Base-by-base conservation (phyloP, 2,329 filamentous ascomycete genomes). In the Microcyclospora pomicola region DNA sequence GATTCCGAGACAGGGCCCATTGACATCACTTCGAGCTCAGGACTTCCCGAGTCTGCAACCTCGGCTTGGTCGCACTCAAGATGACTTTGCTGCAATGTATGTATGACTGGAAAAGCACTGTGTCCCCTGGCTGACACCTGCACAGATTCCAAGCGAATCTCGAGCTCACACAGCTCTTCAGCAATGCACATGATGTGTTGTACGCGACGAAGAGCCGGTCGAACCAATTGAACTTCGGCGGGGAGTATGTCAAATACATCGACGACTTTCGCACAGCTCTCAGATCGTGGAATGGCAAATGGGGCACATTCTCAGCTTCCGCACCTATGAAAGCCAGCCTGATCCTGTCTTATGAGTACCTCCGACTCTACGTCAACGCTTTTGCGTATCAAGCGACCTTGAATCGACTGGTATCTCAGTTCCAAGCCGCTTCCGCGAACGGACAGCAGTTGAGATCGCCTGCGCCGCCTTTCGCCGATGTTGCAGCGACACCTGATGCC, bases 311-410 rank as follows among this genome's bases (percentile, higher is more conserved):
- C 27, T 48, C 43, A 14, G 55, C 52, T 46, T 73, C 73, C 1
- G 62, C 67, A 1, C 66, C 68, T 2, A 68, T 78, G 43, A 77
- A 76, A 49, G 68, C 71, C 4, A 75, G 69, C 5, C 55, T 80
- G 12, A 66, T 77, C 29, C 56, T 80, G 33, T 76, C 73, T 0
- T 78, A 77, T 49, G 73, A 79, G 46, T 80, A 78, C 49, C 57
- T 80, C 6, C 68, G 75, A 4, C 64, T 80, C 2, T 80, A 80
- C 49, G 73, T 76, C 43, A 79, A 78, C 40, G 75, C 75, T 0
- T 80, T 79, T 49, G 75, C 75, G 3, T 79, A 79, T 27, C 38
- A 49, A 39, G 53, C 53, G 7, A 55, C 53, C 2, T 44, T 56
- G n/a, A 55, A 53, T 30, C 51, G 53, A 13, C 44, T 55, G 34